Evolutionary conservation across 371 early-diverging fungal species (phyloP), one percentile per base, ranked within the genome.

Genomic region (Mucor piriformis): DNA sequence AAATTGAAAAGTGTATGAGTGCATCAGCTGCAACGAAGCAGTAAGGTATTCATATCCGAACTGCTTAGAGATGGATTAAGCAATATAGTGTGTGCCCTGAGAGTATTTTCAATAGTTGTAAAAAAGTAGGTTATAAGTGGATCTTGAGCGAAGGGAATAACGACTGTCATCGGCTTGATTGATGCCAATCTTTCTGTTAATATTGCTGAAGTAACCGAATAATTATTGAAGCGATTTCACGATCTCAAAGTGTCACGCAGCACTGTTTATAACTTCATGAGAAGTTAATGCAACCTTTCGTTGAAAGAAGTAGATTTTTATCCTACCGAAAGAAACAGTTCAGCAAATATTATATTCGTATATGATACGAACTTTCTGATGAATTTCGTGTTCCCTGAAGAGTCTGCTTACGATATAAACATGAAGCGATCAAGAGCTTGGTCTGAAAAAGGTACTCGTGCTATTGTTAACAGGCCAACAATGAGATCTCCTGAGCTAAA

Each of bases 381-480:
- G 20, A 61, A 61, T 23, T 54, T 52, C 16, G 56, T 56, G n/a
- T 57, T 57, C 55, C 64, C 59, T 57, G 58, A 58, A 33, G 51
- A 59, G 33, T 54, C 65, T 6, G 51, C 59, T 44, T 59, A 59
- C 50, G 44, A 65, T 60, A 60, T 53, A 0, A 60, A 57, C 56
- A 44, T 60, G 60, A 56, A 60, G 52, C 52, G 57, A 18, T 54
- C 55, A 50, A 59, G 54, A 55, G 56, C 59, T 55, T 64, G 56
- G 56, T 44, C 52, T 7, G 50, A 23, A 44, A 54, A 50, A 44
- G 64, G 51, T 53, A 50, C 54, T 0, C 50, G 20, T 43, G 59
- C 54, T 18, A 59, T 54, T 58, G 54, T 64, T 27, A 57, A 57
- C 7, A 4, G 34, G 27, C 57, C 66, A 50, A 65, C 50, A 37